phyloP scores from a whole-genome alignment of 257 asterid species.

The Nicotiana tabacum region DNA sequence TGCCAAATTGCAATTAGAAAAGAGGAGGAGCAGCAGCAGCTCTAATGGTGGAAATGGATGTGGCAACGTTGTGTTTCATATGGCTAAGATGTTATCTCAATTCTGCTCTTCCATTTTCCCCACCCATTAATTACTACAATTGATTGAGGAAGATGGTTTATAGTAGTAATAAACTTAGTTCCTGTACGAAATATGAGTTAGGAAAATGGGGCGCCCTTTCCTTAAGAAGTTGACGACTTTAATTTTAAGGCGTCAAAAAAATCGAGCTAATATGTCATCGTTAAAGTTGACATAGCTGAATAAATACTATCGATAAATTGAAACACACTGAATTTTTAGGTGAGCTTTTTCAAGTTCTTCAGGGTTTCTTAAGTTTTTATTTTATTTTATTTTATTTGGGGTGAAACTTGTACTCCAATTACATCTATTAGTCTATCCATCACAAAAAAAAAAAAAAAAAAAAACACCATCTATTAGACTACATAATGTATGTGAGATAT shows the following conservation, averaged over 20 bases:
- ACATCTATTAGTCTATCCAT: not conserved
- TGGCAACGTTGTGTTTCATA: not conserved
- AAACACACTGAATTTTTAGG: not conserved
- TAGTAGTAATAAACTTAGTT: not conserved
- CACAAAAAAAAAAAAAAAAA: no score
- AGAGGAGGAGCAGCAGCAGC: not conserved
- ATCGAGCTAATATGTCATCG: not conserved
- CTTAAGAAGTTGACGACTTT: not conserved
- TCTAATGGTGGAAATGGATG: not conserved
- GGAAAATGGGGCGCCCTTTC: not conserved
- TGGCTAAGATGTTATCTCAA: conserved; percentile 7
- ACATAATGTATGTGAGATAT: not conserved
- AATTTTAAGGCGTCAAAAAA: not conserved
- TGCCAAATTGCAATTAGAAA: not conserved
- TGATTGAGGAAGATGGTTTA: not conserved
- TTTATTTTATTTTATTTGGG: no score
- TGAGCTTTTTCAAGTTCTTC: not conserved
- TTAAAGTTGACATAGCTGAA: not conserved
- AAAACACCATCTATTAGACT: no score
- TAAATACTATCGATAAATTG: no score
- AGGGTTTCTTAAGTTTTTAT: not conserved
- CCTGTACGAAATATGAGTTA: not conserved
- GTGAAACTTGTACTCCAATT: not conserved
- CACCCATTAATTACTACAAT: not conserved
- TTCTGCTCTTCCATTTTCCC: conserved; percentile 5